Conservation (phyloP, 2,329 filamentous ascomycete genomes). For the Neonectria faginata region DNA sequence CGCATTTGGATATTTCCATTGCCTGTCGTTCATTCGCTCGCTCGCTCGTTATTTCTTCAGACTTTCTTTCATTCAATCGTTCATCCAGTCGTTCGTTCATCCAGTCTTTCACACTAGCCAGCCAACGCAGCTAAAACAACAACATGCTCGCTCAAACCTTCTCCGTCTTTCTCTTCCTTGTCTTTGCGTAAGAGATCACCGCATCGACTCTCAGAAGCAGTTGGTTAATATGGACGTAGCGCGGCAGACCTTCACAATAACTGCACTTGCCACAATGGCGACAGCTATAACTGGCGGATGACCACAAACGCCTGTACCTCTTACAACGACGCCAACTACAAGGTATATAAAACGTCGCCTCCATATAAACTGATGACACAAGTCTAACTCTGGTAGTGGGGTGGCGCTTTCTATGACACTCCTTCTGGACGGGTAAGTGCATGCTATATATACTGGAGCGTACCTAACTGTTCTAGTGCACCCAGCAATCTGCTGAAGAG, state of each 20-base stretch:
- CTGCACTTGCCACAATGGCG: constrained; percentile 38
- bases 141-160: constrained; percentile 35
- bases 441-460: fast-evolving
- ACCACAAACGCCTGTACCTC: constrained; percentile 34
- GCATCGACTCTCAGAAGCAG: neutral
- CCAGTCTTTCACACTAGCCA: neutral
- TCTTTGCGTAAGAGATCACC: constrained; percentile 29
- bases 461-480: constrained; percentile 26
- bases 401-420: constrained; percentile 30
- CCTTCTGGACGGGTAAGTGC: constrained; percentile 35
- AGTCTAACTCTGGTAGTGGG: constrained; percentile 25
- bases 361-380: fast-evolving
- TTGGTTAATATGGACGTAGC: constrained; percentile 5
- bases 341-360: constrained; percentile 16
- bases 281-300: constrained; percentile 38
- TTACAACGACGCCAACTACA: constrained; percentile 30
- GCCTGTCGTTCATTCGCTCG: constrained; percentile 5
- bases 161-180: constrained; percentile 26
- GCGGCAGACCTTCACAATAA: constrained; percentile 36
- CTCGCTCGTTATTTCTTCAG: no score
- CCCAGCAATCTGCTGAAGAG: constrained; percentile 22
- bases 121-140: neutral
- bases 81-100: constrained; percentile 8
- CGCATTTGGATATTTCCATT: constrained; percentile 16
- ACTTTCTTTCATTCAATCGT: constrained; percentile 20